Base-by-base conservation (phyloP, 371 early-diverging fungal species). In the Mortierella sp. region DNA sequence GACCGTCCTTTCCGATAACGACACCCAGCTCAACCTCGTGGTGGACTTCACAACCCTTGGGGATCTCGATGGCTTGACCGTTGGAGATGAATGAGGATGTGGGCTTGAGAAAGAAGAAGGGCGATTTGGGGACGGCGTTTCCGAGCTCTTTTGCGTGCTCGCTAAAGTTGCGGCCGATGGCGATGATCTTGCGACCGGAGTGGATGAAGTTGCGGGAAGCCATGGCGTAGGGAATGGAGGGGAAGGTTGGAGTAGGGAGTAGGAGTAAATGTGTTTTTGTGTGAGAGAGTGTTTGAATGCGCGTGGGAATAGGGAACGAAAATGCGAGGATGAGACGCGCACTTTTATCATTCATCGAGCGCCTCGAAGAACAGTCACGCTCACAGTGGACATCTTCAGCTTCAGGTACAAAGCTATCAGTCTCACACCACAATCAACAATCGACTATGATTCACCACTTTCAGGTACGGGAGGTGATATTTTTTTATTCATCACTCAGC, bases 11-110 rank as follows among this genome's bases (percentile, higher is more conserved):
- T 46, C 97, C 97, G 75, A 99, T 97, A n/a, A 99, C 95, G 4
- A 98, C 96, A 24, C 96, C 98, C 29, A 99, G 93, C 88, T 99
- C 99, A 70, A 99, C 96, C 89, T 98, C 99, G 83, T 98, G 98
- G 82, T 99, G 98, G 16, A 98, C 96, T 68, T 92, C 91, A 75
- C 93, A 93, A 14, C 95, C 96, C 29, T 81, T 81, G 4, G 98
- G 98, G 48, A 97, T 89, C 82, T 96, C 96, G 73, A 99, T 95
- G 72, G 89, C 90, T 10, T 93, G 93, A 14, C 95, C 95, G 46
- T 92, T 90, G 16, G 90, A 78, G 72, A 97, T 89, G 79, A 94
- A 97, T n/a, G 97, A 97, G 58, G 97, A 95, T 8, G 97, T 93
- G 8, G 99, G 99, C 91, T 99, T 99, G 70, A 99, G 91, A 84